Base-by-base conservation (phyloP, 2,329 filamentous ascomycete species). In the Blastomyces gilchristii region DNA sequence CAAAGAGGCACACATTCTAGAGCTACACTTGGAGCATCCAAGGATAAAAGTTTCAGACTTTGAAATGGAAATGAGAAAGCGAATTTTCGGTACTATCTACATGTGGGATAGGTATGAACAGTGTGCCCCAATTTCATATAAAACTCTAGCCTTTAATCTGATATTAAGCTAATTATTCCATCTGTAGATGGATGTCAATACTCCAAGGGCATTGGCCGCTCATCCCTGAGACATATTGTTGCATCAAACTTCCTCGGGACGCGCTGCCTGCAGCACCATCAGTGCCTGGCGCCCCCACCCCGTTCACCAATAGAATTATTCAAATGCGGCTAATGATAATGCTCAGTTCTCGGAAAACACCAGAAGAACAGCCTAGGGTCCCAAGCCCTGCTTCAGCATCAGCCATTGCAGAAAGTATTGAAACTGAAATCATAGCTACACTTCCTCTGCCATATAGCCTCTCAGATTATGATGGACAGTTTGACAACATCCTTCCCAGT, bases 51-150 rank as follows among this genome's bases (percentile, higher is more conserved):
- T 47, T 59, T 47, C 41, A 11, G 58, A 59, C 16, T 59, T 59
- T 25, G 58, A 59, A 59, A 59, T 59, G 58, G 58, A 59, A 49
- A 59, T 59, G 58, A 47, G 58, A 16, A 59, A 28, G 31, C 41
- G 58, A 49, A 37, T 59, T 22, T 59, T 59, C 22, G 58, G 58
- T 37, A 59, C 58, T 5, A 50, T 59, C 3, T 37, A 59, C n/a
- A 59, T 59, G 58, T 59, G 58, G 58, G 58, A 59, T 59, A 59
- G 39, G 58, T 59, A 59, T 59, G 58, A 28, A 31, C 49, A 52
- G 49, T 52, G 49, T 9, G 3, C 49, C 31, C 43, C 58, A n/a
- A 28, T 22, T 59, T n/a, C 18, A 2, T 8, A n/a, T 14, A 1
- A 22, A 47, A 16, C 25, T 14, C 16, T 16, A 59, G 14, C 6